Evolutionary conservation across 2,329 filamentous ascomycete species (phyloP).

Genomic region (Cyphellophora attinorum): DNA sequence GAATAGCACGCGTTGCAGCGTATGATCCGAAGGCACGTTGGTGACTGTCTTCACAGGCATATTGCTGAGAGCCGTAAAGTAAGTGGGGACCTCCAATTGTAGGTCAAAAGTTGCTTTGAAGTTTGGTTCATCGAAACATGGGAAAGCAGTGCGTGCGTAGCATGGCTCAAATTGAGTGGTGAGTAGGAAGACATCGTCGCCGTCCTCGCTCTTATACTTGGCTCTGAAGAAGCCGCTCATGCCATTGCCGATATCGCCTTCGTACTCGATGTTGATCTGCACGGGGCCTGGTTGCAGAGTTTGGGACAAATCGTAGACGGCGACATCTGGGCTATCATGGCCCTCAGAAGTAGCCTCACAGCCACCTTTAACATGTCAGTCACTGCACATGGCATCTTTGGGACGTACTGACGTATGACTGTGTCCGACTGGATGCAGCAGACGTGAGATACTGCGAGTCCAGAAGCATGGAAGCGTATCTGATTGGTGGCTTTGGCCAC

Average conservation of each 20-base stretch:
- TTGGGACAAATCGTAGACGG: too few relatives aligned
- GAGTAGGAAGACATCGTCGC: constrained; percentile 58
- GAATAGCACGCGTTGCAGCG: constrained; percentile 63
- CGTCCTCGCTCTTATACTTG: constrained; percentile 80
- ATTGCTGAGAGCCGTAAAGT: constrained; percentile 84
- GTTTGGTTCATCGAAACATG: constrained; percentile 96
- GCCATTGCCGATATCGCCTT: constrained; percentile 74
- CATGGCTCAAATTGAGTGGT: constrained; percentile 97
- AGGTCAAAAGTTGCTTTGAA: constrained; percentile 95
- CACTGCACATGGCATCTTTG: too few relatives aligned
- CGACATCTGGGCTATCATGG: too few relatives aligned
- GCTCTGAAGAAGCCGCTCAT: constrained; percentile 93
- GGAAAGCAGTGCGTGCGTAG: constrained; percentile 88
- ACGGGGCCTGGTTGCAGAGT: too few relatives aligned
- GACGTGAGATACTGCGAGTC: too few relatives aligned
- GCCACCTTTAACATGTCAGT: too few relatives aligned
- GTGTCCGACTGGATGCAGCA: constrained; percentile 1
- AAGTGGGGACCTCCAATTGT: constrained; percentile 78
- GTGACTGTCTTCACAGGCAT: constrained; percentile 76
- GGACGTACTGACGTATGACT: too few relatives aligned
- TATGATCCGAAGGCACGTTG: constrained; percentile 56
- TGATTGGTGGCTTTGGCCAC: too few relatives aligned
- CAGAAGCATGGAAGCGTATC: too few relatives aligned
- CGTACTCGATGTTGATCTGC: constrained; percentile 59
- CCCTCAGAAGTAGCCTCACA: too few relatives aligned